Conservation (phyloP, 2,329 filamentous ascomycete species). For the Fusarium subglutinans region DNA sequence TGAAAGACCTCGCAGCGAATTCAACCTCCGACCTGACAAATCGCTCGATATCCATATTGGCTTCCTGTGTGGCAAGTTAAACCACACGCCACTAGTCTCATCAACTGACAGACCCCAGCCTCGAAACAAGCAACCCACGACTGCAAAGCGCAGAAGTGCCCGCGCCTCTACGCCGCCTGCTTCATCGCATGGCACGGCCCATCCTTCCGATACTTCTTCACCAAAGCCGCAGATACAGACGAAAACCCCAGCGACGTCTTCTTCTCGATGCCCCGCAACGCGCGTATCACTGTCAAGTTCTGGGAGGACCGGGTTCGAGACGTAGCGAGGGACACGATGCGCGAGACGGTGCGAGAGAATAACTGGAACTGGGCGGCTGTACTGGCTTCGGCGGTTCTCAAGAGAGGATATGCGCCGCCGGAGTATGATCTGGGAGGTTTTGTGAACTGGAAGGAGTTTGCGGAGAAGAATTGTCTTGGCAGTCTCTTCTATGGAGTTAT, state of each 20-base stretch:
- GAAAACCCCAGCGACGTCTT: not conserved
- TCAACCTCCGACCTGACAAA: not conserved
- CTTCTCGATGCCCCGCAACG: not conserved
- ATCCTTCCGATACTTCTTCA: not conserved
- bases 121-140: not conserved
- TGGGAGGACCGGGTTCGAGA: not conserved
- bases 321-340: not conserved
- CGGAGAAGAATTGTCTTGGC: not conserved
- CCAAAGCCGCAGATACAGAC: fast-evolving
- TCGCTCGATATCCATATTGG: not conserved
- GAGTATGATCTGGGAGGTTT: not conserved
- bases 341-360: not conserved
- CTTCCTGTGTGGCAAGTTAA: not conserved
- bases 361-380: not conserved
- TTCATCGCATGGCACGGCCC: not conserved
- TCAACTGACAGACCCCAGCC: not conserved
- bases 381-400: not conserved
- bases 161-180: not conserved
- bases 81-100: fast-evolving
- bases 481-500: fast-evolving
- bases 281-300: fast-evolving
- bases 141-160: not conserved
- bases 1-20: not conserved
- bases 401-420: not conserved
- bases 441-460: not conserved